Evolutionary conservation across 208 protist species (phyloP), one percentile per base, ranked within the genome.

Genomic region (Vickermania ingenoplastis): DNA sequence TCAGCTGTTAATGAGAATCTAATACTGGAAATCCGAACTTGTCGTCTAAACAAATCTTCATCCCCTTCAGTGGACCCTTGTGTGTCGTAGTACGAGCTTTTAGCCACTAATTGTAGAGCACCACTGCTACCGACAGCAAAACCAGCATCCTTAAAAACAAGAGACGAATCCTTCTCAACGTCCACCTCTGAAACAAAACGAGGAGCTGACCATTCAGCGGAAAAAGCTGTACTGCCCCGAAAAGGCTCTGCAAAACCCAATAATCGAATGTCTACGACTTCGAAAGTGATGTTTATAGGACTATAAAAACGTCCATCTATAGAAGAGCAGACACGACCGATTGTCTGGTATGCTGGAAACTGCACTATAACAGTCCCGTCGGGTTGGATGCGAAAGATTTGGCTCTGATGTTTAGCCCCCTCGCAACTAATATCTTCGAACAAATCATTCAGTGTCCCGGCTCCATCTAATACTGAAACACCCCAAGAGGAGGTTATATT

Each of bases 301-400:
- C 75, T 57, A 61, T 91, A 91, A 25, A 72, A 27, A 14, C 55
- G 41, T n/a, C 83, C 83, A 53, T 91, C 75, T 28, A 75, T 64
- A 3, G 79, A 87, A 53, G 84, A 71, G 55, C 83, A 91, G 2
- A 91, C 70, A 52, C 77, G 74, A 29, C 83, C 83, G 0, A 81
- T 56, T 61, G 75, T 73, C 36, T 50, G 23, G 22, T 28, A 13
- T 7, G 22, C 5, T 25, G 50, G 23, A 28, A 13, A 21, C 13
- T 25, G 50, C 7, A 26, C 50, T 31, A 85, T 72, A 31, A 72
- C 82, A 22, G 87, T 36, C 21, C 67, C 61, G 50, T 55, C 60
- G 24, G 45, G 29, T n/a, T 73, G 66, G 0, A 76, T 67, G 14
- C 65, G 57, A 52, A 60, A 64, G 31, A 87, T 77, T 57, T 78